A percentile compares a stretch with the other conserved stretches of the same genome.
Conservation (phyloP, 305 asterid genomes). For the Rubia tinctorum region DNA sequence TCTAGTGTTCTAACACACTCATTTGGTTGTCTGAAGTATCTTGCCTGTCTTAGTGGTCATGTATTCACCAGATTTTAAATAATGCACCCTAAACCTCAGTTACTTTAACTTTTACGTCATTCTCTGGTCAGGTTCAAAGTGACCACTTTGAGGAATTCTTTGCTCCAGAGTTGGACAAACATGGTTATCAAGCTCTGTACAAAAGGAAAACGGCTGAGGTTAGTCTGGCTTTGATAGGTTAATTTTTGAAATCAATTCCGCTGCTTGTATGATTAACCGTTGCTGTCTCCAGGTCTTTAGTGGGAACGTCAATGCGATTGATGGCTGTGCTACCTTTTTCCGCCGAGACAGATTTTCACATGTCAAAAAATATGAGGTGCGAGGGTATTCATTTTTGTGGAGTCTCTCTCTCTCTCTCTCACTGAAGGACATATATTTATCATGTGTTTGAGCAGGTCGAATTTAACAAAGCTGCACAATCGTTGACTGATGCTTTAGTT, state of each 20-base stretch:
- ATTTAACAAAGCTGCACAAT: slow-evolving; percentile 98
- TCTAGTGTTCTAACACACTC: not conserved
- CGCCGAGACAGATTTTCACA: slow-evolving; percentile 96
- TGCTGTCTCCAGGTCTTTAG: slow-evolving; percentile 53
- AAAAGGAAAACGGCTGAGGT: slow-evolving; percentile 90
- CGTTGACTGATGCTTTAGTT: slow-evolving; percentile 80
- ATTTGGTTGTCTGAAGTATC: not conserved
- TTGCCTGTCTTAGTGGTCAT: not conserved
- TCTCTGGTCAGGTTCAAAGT: slow-evolving; percentile 67
- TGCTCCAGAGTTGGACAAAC: slow-evolving; percentile 94
- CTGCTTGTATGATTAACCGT: slow-evolving; percentile 20
- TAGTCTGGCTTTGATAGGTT: slow-evolving; percentile 24
- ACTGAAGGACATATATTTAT: slow-evolving; percentile 11
- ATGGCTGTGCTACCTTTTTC: slow-evolving; percentile 98
- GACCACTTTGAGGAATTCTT: slow-evolving; percentile 93
- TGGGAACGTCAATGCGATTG: slow-evolving; percentile 52
- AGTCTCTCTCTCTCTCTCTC: not conserved
- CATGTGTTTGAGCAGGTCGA: slow-evolving; percentile 62
- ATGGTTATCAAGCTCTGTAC: slow-evolving; percentile 89
- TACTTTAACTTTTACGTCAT: slow-evolving; percentile 10
- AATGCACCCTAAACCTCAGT: not conserved
- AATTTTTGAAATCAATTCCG: slow-evolving; percentile 10
- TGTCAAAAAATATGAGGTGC: slow-evolving; percentile 95
- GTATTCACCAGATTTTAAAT: not conserved
- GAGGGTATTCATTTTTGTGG: not conserved